Evolutionary conservation across 768 basidiomycete species (phyloP), one percentile per base, ranked within the genome.

Genomic region (Tulasnella sp.): DNA sequence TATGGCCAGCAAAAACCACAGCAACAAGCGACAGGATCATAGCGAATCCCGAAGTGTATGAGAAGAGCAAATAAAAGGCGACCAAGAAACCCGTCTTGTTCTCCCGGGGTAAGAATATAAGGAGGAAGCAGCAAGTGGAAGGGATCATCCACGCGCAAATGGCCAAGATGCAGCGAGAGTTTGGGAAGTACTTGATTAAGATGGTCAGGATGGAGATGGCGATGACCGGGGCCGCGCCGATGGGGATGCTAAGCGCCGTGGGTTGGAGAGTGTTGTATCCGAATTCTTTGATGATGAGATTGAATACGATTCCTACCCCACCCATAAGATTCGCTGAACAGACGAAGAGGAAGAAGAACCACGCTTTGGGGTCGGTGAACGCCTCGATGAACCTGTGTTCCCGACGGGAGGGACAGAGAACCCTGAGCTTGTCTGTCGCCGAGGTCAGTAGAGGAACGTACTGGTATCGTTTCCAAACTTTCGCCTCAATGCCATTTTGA

Each of bases 401-500:
- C 40, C 9, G 39, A 20, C 23, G 9, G 37, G n/a, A 15, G 6
- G 1, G 2, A 48, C 16, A 11, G 29, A 26, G 6, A 23, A 35
- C 35, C 11, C 5, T 61, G 23, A 61, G 57, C 10, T 0, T 23
- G 9, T 61, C 18, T 26, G 57, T 26, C n/a, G n/a, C 44, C 23
- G 7, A 2, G 5, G 37, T 16, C 37, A n/a, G 35, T 39, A 39
- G 67, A 40, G 9, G 29, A 1, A 75, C 78, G 35, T 70, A 92
- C 92, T 94, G 93, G 46, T 92, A 91, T 76, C 86, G 89, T 84
- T 94, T 94, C 86, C 86, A 94, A 74, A 87, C 87, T 81, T 93
- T 94, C 81, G 92, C 93, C 83, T 93, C 93, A 10, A 93, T 88
- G 39, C 93, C 93, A 0, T 91, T 91, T 88, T 94, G 92, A 79